These are phyloP conservation scores for Eucalyptus polyanthemos DNA, from an alignment of 345 rosid species.

Conservation along the genomic window DNA sequence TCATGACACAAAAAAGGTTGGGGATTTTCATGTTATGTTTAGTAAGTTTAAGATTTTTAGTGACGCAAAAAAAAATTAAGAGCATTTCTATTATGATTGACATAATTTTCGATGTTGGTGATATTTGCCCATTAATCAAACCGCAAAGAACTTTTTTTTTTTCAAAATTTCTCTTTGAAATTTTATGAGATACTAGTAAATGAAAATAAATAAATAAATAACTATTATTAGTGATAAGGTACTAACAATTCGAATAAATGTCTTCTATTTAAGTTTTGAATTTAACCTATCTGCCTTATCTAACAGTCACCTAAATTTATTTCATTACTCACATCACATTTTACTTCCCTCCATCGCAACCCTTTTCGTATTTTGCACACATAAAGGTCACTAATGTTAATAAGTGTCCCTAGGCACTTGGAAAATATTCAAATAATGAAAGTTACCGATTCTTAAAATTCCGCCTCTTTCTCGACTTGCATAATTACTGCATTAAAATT, in stretches of 20 bases:
- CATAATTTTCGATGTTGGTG: no score
- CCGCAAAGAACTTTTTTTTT: not conserved
- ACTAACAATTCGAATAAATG: not conserved
- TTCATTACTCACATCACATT: accelerated
- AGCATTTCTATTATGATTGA: no score
- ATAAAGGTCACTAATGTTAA: not conserved
- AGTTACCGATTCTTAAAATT: no score
- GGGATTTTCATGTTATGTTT: no score
- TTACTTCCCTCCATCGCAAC: not conserved
- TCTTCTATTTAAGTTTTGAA: not conserved
- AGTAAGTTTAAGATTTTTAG: no score
- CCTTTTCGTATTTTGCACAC: not conserved
- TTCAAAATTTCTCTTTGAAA: not conserved
- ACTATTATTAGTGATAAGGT: not conserved
- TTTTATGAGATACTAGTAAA: not conserved
- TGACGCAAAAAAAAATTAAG: no score
- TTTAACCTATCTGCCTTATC: not conserved
- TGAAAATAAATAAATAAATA: not conserved
- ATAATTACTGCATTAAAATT: no score
- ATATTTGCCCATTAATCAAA: no score
- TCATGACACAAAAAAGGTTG: no score
- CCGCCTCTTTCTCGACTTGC: not conserved
- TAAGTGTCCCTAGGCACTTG: not conserved
- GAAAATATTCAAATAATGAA: not conserved
- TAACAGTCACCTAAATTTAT: accelerated